Evolutionary conservation across 202 grass and related monocot species (phyloP), one percentile per base, ranked within the genome.

Genomic region (Elaeis oleifera): DNA sequence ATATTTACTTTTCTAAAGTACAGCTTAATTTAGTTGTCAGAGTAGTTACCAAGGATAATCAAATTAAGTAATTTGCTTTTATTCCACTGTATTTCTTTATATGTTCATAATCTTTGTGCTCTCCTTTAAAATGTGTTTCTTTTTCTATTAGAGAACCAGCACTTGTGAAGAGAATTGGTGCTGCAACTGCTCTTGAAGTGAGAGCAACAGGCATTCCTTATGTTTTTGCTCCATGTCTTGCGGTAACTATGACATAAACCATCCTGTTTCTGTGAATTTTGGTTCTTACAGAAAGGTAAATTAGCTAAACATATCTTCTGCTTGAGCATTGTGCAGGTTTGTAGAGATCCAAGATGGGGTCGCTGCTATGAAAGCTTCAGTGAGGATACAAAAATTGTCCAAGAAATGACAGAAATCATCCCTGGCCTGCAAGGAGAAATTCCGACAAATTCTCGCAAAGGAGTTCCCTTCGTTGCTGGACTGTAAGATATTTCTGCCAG

Each of bases 351-450:
- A 18, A 55, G 91, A 53, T 96, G 91, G 87, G 84, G 91, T 0
- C 76, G 91, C 31, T 96, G 87, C 88, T 90, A 88, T 65, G 91
- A 96, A 75, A 96, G 91, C 77, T 90, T 79, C 76, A 74, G 91
- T 18, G 91, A 96, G 73, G 84, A 90, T 58, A 80, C 87, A 56
- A 60, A 57, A 68, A 63, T 96, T 51, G 91, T 90, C 67, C 76
- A 84, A 77, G 60, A 76, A 15, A 88, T 96, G 91, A 90, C 85
- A 44, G 59, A 51, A 49, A 28, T 90, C 4, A 86, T 96, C 51
- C 19, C 79, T 1, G 91, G 91, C 0, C 77, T 90, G 18, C 91
- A 96, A 80, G 91, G 91, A 4, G 81, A 89, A 29, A 49, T 80
- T 4, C 78, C 87, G 0, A 2, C 22, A 23, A 79, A 80, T 36